These are phyloP conservation scores for Stephania japonica DNA, from an alignment of 164 flowering plant genomes.

Conservation along the genomic window DNA sequence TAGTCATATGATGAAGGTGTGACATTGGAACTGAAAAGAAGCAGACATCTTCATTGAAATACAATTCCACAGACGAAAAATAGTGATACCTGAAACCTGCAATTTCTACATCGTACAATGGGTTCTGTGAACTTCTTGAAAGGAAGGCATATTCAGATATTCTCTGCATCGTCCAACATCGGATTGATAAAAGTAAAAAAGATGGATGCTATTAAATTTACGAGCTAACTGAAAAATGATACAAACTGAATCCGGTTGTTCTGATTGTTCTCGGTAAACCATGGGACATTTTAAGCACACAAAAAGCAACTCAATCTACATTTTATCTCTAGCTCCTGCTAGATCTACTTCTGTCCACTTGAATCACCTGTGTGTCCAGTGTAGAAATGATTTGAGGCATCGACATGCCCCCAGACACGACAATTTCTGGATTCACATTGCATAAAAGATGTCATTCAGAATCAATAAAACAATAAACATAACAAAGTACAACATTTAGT, in stretches of 20 bases:
- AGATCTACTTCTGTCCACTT: conserved; percentile 42
- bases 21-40: background rate
- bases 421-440: conserved; percentile 47
- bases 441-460: conserved; percentile 3
- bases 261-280: background rate
- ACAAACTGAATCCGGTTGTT: background rate
- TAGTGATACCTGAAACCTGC: background rate
- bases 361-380: conserved; percentile 33
- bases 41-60: background rate
- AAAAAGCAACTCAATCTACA: conserved; percentile 1
- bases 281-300: conserved; percentile 1
- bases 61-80: background rate
- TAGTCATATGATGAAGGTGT: background rate
- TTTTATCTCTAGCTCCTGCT: conserved; percentile 31
- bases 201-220: background rate
- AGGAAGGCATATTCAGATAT: conserved; percentile 2
- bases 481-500: background rate
- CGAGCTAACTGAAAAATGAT: background rate
- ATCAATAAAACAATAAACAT: background rate
- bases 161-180: background rate
- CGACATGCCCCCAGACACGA: conserved; percentile 76
- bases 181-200: background rate
- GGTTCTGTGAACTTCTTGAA: background rate
- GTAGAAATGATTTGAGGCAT: conserved; percentile 73
- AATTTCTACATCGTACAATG: background rate